Evolutionary conservation across 2,329 filamentous ascomycete species (phyloP).

Genomic region (Cordyceps cicadae): DNA sequence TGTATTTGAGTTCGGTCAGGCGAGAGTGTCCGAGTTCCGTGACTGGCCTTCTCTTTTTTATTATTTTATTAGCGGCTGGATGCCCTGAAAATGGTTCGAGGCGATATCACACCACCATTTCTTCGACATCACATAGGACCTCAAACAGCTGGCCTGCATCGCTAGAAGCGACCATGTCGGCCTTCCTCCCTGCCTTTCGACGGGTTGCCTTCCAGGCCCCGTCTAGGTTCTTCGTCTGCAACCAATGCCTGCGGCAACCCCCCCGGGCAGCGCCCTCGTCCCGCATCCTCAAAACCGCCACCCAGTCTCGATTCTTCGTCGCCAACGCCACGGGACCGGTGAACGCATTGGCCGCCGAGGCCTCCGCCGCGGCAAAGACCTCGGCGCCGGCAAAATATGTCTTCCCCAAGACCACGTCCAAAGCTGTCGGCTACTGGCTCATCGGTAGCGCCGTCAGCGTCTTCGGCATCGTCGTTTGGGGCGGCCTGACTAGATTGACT

Average conservation of each 20-base stretch:
- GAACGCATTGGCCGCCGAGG: conserved; percentile 20
- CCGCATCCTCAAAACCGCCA: conserved; percentile 27
- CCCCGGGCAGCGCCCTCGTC: conserved; percentile 28
- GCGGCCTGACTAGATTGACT: conserved; percentile 84
- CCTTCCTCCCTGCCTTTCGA: conserved; percentile 34
- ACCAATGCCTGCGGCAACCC: conserved; percentile 37
- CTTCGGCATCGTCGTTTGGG: conserved; percentile 94
- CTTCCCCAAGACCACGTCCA: conserved; percentile 59
- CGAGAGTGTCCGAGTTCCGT: neutral
- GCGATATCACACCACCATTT: conserved; percentile 12
- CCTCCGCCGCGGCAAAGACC: conserved; percentile 19
- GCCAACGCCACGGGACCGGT: conserved; percentile 25
- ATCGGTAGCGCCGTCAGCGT: conserved; percentile 85
- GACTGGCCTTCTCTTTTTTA: neutral
- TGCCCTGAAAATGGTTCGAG: neutral
- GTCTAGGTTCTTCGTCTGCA: conserved; percentile 36
- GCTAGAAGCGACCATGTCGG: conserved; percentile 28
- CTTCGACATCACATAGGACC: neutral
- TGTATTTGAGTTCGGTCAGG: conserved; percentile 10
- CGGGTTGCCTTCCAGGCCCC: conserved; percentile 32
- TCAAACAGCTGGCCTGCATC: conserved; percentile 2
- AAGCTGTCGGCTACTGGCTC: conserved; percentile 83
- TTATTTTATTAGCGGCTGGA: conserved; percentile 1
- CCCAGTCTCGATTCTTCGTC: conserved; percentile 32
- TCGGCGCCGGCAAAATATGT: conserved; percentile 25